phyloP scores from a whole-genome alignment of 345 rosid genomes.

The Salix caprea region DNA sequence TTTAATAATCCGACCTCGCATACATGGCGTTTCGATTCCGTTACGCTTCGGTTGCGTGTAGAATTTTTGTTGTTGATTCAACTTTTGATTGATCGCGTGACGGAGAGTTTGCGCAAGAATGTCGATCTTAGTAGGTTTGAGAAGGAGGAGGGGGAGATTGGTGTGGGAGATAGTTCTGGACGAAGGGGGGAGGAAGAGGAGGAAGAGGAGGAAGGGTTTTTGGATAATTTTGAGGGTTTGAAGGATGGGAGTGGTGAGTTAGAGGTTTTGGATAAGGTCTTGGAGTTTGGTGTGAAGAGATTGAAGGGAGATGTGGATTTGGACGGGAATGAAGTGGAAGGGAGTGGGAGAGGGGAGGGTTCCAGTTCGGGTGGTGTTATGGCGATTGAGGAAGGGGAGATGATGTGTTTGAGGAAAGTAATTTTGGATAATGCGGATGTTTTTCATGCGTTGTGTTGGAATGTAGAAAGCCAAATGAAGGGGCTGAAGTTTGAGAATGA shows the following conservation, averaged over 20 bases:
- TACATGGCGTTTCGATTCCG: constrained; percentile 70
- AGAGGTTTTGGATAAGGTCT: constrained; percentile 51
- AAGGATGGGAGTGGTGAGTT: constrained; percentile 34
- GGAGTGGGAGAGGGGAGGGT: constrained; percentile 17
- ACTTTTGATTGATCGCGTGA: constrained; percentile 49
- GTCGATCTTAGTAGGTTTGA: constrained; percentile 34
- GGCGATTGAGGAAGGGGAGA: constrained; percentile 44
- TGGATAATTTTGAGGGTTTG: constrained; percentile 55
- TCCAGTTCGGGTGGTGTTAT: background rate
- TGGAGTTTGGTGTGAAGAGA: constrained; percentile 68
- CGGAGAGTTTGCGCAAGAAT: constrained; percentile 27
- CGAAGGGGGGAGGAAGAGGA: constrained; percentile 15
- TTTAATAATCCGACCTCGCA: constrained; percentile 44
- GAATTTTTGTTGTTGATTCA: constrained; percentile 74
- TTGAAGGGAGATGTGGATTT: constrained; percentile 47
- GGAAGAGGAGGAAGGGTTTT: constrained; percentile 33
- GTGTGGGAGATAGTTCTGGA: constrained; percentile 4
- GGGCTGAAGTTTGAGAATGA: constrained; percentile 34
- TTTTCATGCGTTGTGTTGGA: constrained; percentile 64
- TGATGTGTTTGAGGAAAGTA: constrained; percentile 47
- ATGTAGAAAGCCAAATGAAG: constrained; percentile 58
- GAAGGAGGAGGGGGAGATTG: constrained; percentile 24
- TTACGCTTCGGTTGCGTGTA: constrained; percentile 56
- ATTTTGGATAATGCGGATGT: constrained; percentile 59
- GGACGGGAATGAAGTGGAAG: constrained; percentile 6